Percentiles rank a stretch among this genome's conserved stretches.
These are phyloP conservation scores for Gentiana dahurica DNA, from an alignment of 257 asterid genomes.

Conservation along the genomic window DNA sequence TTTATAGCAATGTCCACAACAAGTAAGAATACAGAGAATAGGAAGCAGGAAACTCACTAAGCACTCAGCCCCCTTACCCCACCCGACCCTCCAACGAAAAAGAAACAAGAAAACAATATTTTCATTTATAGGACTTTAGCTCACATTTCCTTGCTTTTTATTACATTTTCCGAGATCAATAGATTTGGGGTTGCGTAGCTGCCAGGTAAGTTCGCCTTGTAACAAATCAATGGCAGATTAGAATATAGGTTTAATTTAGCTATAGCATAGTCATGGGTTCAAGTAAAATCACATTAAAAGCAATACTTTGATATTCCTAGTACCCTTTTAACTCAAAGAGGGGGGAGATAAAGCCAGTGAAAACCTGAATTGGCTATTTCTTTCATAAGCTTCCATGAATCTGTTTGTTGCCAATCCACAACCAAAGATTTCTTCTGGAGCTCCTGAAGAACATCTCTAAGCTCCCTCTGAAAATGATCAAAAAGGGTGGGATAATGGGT, in stretches of 20 bases:
- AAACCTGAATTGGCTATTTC: slow-evolving; percentile 78
- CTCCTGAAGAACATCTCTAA: slow-evolving; percentile 67
- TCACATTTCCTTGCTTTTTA: too few species aligned
- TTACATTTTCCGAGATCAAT: too few species aligned
- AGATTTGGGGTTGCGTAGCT: too few species aligned
- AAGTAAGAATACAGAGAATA: not conserved
- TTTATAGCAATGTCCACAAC: slow-evolving; percentile 5
- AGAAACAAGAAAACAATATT: not conserved
- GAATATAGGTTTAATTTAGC: too few species aligned
- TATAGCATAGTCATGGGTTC: too few species aligned
- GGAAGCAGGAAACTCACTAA: not conserved
- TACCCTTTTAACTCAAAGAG: too few species aligned
- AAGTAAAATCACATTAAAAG: too few species aligned
- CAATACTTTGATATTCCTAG: too few species aligned
- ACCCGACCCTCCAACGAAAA: too few species aligned
- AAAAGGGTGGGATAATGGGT: slow-evolving; percentile 94
- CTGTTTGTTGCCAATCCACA: slow-evolving; percentile 63
- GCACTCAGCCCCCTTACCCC: not conserved
- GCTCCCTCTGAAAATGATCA: slow-evolving; percentile 96
- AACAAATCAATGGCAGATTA: too few species aligned
- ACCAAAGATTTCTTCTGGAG: slow-evolving; percentile 42
- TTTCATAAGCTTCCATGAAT: slow-evolving; percentile 87
- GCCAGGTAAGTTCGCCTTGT: too few species aligned
- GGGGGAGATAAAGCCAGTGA: not conserved
- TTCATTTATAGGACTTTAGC: too few species aligned